phyloP scores from a whole-genome alignment of 495 filamentous ascomycete genomes.

The Penicillium psychrofluorescens region DNA sequence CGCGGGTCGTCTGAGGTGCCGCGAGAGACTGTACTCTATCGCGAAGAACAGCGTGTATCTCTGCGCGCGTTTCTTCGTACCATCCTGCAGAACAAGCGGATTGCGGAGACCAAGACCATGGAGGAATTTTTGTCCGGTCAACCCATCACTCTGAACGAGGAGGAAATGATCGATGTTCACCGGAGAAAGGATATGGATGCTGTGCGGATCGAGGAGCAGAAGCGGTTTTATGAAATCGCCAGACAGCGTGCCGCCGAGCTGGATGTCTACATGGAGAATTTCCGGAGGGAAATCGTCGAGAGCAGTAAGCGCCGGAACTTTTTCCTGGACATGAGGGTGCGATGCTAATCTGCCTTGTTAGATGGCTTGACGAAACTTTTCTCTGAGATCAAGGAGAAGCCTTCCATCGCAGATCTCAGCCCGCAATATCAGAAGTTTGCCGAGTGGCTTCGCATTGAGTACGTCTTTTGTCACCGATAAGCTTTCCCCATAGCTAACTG shows the following conservation, averaged over 20 bases:
- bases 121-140: constrained; percentile 68
- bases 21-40: constrained; percentile 55
- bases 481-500: constrained; percentile 5
- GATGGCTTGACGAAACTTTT: constrained; percentile 92
- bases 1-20: constrained; percentile 41
- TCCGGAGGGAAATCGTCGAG: constrained; percentile 68
- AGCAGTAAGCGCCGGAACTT: constrained; percentile 49
- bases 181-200: constrained; percentile 78
- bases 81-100: constrained; percentile 74
- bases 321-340: not conserved
- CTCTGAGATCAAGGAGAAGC: constrained; percentile 81
- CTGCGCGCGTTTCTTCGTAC: constrained; percentile 82
- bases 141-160: constrained; percentile 65
- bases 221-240: constrained; percentile 90
- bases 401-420: constrained; percentile 76
- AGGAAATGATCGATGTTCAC: constrained; percentile 73
- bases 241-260: constrained; percentile 82
- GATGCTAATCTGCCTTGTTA: constrained; percentile 12
- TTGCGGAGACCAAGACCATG: constrained; percentile 74
- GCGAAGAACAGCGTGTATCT: constrained; percentile 88
- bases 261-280: constrained; percentile 95
- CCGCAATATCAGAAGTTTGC: constrained; percentile 97
- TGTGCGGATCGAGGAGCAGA: constrained; percentile 84
- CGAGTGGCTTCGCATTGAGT: constrained; percentile 95
- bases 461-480: constrained; percentile 5